These are phyloP conservation scores for Podila epigama DNA, from an alignment of 192 early-diverging fungal genomes.

Conservation along the genomic window DNA sequence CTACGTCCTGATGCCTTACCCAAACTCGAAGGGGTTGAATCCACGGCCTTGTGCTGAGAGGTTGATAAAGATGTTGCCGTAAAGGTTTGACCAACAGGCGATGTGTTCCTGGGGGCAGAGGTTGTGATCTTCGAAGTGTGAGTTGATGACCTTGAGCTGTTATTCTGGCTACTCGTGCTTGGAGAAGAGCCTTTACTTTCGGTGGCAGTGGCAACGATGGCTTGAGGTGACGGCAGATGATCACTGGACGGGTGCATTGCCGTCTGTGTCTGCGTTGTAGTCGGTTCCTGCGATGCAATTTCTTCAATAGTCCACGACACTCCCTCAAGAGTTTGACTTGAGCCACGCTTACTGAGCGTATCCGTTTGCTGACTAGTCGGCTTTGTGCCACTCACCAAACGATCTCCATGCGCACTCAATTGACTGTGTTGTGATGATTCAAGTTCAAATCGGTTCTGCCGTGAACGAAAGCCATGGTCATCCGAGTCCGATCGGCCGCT, in stretches of 20 bases:
- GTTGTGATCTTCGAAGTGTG: conserved; percentile 24
- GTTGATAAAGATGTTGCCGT: background rate
- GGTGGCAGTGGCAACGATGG: too few species aligned
- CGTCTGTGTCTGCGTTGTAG: background rate
- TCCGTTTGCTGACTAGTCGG: background rate
- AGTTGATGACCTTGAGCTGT: conserved; percentile 22
- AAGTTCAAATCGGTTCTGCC: too few species aligned
- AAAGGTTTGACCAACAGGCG: conserved; percentile 9
- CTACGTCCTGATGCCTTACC: background rate
- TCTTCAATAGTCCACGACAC: conserved; percentile 23
- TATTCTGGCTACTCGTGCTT: conserved; percentile 14
- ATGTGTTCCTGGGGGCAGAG: conserved; percentile 21
- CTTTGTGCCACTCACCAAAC: too few species aligned
- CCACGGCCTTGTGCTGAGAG: background rate
- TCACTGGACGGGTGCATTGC: background rate
- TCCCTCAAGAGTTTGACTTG: background rate
- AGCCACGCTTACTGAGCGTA: too few species aligned
- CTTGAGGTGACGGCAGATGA: background rate
- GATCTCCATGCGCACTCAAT: too few species aligned
- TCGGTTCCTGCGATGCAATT: conserved; percentile 34
- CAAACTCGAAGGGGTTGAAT: background rate
- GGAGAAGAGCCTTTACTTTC: too few species aligned
- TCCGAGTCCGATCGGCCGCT: background rate
- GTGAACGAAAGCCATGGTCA: background rate
- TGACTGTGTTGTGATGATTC: too few species aligned